Evolutionary conservation across 192 early-diverging fungal species (phyloP), one percentile per base, ranked within the genome.

Genomic region (Coemansia aciculifera): DNA sequence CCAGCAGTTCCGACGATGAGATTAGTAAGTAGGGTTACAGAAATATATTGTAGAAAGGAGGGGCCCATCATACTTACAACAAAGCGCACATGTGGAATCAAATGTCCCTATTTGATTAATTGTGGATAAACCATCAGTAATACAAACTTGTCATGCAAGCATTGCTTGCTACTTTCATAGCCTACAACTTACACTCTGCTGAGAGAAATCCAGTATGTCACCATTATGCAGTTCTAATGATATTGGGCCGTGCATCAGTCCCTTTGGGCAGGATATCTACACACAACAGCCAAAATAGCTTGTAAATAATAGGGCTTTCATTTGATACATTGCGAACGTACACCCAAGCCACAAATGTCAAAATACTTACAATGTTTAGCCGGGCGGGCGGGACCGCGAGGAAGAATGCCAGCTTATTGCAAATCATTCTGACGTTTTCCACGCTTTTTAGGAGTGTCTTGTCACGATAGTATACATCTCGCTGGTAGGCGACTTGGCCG

Each of bases 391-490:
- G 54, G 13, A 73, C 64, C 1, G 40, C 61, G 7, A 81, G 52
- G 24, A 57, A 75, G 34, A 69, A 56, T 0, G 79, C 73, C 5
- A 81, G 10, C 48, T 67, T 64, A 23, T 61, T 59, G 54, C 79
- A 81, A 3, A 76, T 64, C 19, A 23, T 31, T 29, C 74, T 67
- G 46, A 81, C 79, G 37, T 81, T 81, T 29, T 72, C 70, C 3
- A 68, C 67, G 38, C 71, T 76, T 52, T 73, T 69, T 24, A 81
- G 63, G 12, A 81, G 62, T 0, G 19, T 3, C 15, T 67, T 73
- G 49, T 76, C 29, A 11, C 74, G 73, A 52, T 81, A 81, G 36
- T 69, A 81, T 1, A 76, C 38, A n/a, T 81, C 79, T 40, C 79
- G 64, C 46, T 81, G 79, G 44, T 81, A 81, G 9, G 79, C 74